phyloP scores from a whole-genome alignment of 306 rosid species.

The Arachis stenosperma region DNA sequence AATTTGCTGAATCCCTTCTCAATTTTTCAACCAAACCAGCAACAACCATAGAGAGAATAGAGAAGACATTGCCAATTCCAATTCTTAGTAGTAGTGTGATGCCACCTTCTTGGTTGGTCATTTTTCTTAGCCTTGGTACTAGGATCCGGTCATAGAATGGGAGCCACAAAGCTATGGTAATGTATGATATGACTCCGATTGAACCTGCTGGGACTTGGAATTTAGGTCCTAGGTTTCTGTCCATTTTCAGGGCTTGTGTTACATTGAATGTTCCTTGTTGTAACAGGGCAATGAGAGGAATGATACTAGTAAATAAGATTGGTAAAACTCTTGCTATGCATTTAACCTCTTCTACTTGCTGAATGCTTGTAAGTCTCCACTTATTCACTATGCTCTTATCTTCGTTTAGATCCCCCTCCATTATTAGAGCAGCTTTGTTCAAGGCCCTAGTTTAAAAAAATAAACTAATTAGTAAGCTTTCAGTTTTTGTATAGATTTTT shows the following conservation, averaged over 20 bases:
- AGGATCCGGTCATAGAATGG: slow-evolving; percentile 60
- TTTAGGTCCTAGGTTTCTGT: slow-evolving; percentile 64
- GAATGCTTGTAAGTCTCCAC: slow-evolving; percentile 62
- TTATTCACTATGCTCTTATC: slow-evolving; percentile 52
- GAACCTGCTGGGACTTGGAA: slow-evolving; percentile 79
- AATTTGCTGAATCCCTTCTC: slow-evolving; percentile 50
- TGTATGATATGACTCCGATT: slow-evolving; percentile 50
- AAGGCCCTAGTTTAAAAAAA: slow-evolving; percentile 38
- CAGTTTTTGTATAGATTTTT: too few species aligned
- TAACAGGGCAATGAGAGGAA: slow-evolving; percentile 44
- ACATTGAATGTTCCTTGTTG: slow-evolving; percentile 63
- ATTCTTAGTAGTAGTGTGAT: slow-evolving; percentile 63
- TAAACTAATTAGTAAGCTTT: too few species aligned
- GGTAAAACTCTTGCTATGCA: slow-evolving; percentile 56
- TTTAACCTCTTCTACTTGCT: slow-evolving; percentile 72
- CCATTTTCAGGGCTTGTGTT: slow-evolving; percentile 78
- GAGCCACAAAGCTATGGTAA: slow-evolving; percentile 55
- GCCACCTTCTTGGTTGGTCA: slow-evolving; percentile 62
- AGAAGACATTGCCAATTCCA: slow-evolving; percentile 65
- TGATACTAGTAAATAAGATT: slow-evolving; percentile 56
- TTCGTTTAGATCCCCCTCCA: slow-evolving; percentile 53
- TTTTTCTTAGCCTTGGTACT: slow-evolving; percentile 52
- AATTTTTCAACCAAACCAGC: slow-evolving; percentile 61
- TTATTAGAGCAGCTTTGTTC: slow-evolving; percentile 60
- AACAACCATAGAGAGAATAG: slow-evolving; percentile 58